phyloP scores from a whole-genome alignment of 1,284 basidiomycete genomes.

The Marasmius oreades region DNA sequence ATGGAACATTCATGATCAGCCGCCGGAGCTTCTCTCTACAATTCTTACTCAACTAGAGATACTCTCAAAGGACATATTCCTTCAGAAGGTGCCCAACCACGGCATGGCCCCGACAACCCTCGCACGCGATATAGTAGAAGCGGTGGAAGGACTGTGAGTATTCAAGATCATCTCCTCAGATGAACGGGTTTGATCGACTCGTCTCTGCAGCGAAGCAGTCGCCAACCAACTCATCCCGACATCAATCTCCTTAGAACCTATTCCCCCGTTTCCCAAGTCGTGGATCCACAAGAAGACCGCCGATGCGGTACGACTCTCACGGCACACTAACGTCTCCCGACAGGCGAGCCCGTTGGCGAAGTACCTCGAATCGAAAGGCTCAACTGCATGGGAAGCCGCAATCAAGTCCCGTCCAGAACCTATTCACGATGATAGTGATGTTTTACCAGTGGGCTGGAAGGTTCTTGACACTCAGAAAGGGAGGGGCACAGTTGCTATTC shows the following conservation, averaged over 20 bases:
- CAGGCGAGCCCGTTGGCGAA: slow-evolving; percentile 27
- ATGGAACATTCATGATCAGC: not conserved
- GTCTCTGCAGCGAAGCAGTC: not conserved
- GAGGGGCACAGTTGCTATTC: slow-evolving; percentile 24
- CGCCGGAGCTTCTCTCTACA: not conserved
- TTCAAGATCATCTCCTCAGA: not conserved
- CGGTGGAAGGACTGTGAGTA: not conserved
- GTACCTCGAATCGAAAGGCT: slow-evolving; percentile 64
- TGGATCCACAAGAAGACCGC: slow-evolving; percentile 1
- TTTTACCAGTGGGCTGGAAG: slow-evolving; percentile 63
- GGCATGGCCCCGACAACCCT: not conserved
- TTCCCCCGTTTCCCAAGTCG: not conserved
- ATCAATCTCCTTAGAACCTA: not conserved
- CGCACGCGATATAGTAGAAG: not conserved
- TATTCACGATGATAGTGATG: slow-evolving; percentile 41
- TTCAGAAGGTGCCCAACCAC: not conserved
- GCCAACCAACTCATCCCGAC: not conserved
- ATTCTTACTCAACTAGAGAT: not conserved
- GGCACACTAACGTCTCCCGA: not conserved
- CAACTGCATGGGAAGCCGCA: slow-evolving; percentile 67
- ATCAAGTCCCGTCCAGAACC: slow-evolving; percentile 51
- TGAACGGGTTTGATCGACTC: not conserved
- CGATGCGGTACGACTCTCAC: not conserved
- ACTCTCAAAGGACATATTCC: not conserved
- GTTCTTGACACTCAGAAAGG: slow-evolving; percentile 42